These are phyloP conservation scores for Echites panduratus DNA, from an alignment of 257 asterid genomes.

Conservation along the genomic window DNA sequence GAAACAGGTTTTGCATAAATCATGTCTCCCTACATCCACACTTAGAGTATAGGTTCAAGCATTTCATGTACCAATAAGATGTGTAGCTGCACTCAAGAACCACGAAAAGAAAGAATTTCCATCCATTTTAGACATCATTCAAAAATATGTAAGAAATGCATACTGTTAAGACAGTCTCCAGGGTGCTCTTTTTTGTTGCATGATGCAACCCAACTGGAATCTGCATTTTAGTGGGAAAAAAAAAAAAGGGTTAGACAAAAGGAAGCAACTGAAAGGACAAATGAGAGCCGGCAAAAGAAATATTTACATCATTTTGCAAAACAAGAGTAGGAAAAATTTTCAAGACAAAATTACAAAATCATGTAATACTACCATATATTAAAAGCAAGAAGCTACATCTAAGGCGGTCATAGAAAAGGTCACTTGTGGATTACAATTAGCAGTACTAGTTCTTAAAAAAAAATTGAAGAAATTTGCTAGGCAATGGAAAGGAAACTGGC, in stretches of 20 bases:
- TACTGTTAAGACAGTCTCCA: conserved; percentile 99
- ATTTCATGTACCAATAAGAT: neutral
- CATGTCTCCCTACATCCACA: neutral
- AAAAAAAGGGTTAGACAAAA: neutral
- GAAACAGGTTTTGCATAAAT: neutral
- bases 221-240: conserved; percentile 36
- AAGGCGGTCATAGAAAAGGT: neutral
- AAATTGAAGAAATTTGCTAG: neutral
- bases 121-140: neutral
- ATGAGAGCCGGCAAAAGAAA: neutral
- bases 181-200: conserved; percentile 68
- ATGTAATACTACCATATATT: neutral
- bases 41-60: neutral
- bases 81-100: neutral
- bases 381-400: conserved; percentile 3
- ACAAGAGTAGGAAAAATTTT: neutral
- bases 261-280: neutral
- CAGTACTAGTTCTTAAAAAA: neutral
- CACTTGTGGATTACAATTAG: neutral
- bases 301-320: neutral
- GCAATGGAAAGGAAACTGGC: neutral
- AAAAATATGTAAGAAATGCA: neutral
- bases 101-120: neutral
- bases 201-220: conserved; percentile 93
- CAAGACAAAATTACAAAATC: neutral